Base-by-base conservation (phyloP, 495 filamentous ascomycete genomes). In the Xylaria sp. region DNA sequence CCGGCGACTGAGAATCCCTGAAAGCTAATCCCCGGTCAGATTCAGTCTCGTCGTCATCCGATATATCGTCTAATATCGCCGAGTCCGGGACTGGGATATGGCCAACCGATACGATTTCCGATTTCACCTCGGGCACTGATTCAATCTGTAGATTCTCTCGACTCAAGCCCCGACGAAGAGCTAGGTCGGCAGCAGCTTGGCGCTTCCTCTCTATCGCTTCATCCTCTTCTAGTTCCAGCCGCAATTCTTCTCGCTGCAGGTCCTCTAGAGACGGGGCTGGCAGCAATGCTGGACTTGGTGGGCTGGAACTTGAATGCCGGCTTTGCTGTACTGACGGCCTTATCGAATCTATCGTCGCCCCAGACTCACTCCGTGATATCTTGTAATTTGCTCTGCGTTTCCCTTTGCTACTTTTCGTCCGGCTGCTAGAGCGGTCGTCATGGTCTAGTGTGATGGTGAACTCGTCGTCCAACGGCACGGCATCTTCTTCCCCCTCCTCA, bases 381-480 rank as follows among this genome's bases (percentile, higher is more conserved):
- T 84, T 85, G 8, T 85, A 88, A 29, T 84, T 87, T 9, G 84
- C 84, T 37, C 85, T 87, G 61, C 88, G 84, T 78, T 89, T 89
- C 46, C 90, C 88, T 71, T 87, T 87, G 67, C 87, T 89, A 67
- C 82, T 88, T 72, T 81, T 78, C n/a, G 89, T 88, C 73, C 88
- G 91, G 65, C 88, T 89, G 70, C 91, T 93, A 57, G 89, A 90
- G 43, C 87, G 87, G 74, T 97, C 94, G 72, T 96, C 87, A 48
- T 91, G 86, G 37, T 91, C 90, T 35, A 97, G 81, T 1, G 88
- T 87, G 81, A 97, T 89, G 1, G 93, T 89, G 74, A 98, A 97
- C 75, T 98, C 96, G 80, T 98, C 96, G 74, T 94, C 93, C 63
- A 99, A 82, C 1, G 96, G 94, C 31, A 98, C 89, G 1, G 96